phyloP scores from a whole-genome alignment of 192 early-diverging fungal genomes.

The Chytriomyces sp. region DNA sequence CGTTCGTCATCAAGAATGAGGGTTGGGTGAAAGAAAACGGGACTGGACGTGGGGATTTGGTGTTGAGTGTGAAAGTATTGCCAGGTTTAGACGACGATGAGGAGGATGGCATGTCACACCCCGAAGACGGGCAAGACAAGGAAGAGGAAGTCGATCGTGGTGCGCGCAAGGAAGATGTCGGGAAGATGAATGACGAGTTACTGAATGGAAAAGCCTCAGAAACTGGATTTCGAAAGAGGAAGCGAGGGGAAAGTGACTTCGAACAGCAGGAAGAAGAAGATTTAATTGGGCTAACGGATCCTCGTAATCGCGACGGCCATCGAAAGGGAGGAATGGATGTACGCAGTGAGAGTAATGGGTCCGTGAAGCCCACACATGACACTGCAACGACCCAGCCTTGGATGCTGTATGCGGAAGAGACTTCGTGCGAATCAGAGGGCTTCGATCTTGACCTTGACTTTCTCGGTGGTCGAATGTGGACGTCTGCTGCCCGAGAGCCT shows the following conservation, averaged over 20 bases:
- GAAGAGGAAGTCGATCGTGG: background rate
- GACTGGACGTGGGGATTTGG: background rate
- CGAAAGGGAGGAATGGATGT: no score
- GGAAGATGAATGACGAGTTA: background rate
- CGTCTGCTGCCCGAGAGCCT: no score
- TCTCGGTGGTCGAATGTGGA: no score
- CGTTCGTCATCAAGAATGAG: background rate
- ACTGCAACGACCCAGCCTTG: no score
- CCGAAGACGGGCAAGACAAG: background rate
- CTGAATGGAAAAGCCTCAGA: background rate
- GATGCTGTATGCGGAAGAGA: no score
- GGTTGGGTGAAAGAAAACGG: background rate
- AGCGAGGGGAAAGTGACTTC: background rate
- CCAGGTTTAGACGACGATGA: background rate
- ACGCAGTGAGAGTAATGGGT: no score
- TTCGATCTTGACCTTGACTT: no score
- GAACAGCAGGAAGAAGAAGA: no score
- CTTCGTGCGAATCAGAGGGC: no score
- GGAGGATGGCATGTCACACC: background rate
- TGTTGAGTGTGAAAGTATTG: background rate
- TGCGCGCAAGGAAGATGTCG: background rate
- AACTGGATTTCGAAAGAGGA: background rate
- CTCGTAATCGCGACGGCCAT: no score
- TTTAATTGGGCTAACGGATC: no score
- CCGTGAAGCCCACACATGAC: no score